Evolutionary conservation across 2,329 filamentous ascomycete genomes (phyloP), one percentile per base, ranked within the genome.

Genomic region (Decorospora gaudefroyi): DNA sequence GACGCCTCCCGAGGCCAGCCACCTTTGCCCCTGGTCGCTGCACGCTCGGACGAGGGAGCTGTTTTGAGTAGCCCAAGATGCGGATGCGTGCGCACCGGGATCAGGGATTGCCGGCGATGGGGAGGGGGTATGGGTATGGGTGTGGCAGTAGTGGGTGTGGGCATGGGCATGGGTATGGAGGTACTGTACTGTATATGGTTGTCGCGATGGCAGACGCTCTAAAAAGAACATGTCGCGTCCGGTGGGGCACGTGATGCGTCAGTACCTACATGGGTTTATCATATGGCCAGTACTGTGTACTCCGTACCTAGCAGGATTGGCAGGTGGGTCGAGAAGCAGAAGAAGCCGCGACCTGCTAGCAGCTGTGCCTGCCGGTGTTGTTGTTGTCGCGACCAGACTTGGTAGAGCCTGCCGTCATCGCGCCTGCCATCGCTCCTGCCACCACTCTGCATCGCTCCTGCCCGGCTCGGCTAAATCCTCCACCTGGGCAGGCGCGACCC

Each of bases 1-100:
- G 23, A 65, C 57, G 59, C 55, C 59, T 59, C 54, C 56, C 59
- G 54, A 26, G 41, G 40, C 60, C 55, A 63, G 58, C 62, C 61
- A 57, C 57, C 55, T 58, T n/a, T n/a, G n/a, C n/a, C 63, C 62
- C 61, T 65, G 62, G 44, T 15, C 42, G 46, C 55, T 61, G 59
- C 61, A 62, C 56, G 56, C 49, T 52, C 64, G 66, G 66, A 53
- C 51, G 33, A 42, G 52, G 36, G 39, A 35, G 26, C 65, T 61
- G 48, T 42, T 62, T 64, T 56, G 58, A 49, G 53, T 48, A n/a
- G 59, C 53, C 50, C 46, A 47, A 42, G 41, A 59, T 57, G 64
- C 57, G 55, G 58, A 51, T 62, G 61, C 53, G 53, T 39, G 49
- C 33, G 50, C 23, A 42, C 61, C 46, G 52, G 61, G 60, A 57